Evolutionary conservation across 176 grass and related monocot species (phyloP).

Genomic region (Carex scoparia): DNA sequence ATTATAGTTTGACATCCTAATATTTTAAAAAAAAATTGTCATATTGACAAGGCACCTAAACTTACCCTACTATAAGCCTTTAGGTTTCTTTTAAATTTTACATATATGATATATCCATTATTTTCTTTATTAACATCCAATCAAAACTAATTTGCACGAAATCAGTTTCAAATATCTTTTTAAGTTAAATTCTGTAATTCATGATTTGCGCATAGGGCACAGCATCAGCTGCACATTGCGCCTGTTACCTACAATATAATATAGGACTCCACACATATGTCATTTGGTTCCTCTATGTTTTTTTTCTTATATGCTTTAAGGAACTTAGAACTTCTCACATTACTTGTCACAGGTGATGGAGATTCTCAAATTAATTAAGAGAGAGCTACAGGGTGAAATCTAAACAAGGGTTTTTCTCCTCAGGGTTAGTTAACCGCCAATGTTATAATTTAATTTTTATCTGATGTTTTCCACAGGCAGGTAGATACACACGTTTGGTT

Average conservation of each 20-base stretch:
- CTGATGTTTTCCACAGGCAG: not conserved
- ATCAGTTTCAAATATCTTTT: not conserved
- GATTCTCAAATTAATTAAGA: conserved; percentile 53
- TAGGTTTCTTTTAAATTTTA: not conserved
- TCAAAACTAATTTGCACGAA: not conserved
- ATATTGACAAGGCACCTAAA: not conserved
- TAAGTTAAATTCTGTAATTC: not conserved
- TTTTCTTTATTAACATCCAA: not conserved
- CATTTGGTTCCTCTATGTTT: not conserved
- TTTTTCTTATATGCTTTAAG: conserved; percentile 4
- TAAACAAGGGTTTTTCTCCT: not conserved
- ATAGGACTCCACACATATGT: not conserved
- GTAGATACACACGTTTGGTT: not conserved
- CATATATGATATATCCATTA: not conserved
- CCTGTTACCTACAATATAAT: not conserved
- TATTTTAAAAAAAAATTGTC: not conserved
- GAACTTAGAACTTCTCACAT: not conserved
- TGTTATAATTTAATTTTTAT: not conserved
- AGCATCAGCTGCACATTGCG: not conserved
- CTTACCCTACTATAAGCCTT: not conserved
- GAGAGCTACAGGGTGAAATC: conserved; percentile 57
- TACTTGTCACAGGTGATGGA: conserved; percentile 46
- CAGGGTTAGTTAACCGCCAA: not conserved
- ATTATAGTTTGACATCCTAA: not conserved
- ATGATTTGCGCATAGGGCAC: not conserved